Evolutionary conservation across 2,329 filamentous ascomycete genomes (phyloP).

Genomic region (Penicillium glabrum): DNA sequence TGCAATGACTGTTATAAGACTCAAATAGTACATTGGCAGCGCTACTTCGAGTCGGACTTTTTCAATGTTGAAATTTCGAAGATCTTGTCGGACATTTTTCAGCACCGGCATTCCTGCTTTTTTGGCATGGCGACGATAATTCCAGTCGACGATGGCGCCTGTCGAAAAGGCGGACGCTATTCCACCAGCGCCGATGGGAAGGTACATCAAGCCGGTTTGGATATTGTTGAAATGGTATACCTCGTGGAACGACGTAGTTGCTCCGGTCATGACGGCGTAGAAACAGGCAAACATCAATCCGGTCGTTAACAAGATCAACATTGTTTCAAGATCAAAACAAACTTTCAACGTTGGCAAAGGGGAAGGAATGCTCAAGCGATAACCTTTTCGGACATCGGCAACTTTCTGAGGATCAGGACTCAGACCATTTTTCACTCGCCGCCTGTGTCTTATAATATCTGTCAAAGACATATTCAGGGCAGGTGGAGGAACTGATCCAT

Average conservation of each 20-base stretch:
- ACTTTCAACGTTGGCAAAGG: slow-evolving; percentile 39
- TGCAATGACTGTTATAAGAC: slow-evolving; percentile 25
- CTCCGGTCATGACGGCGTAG: slow-evolving; percentile 47
- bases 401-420: slow-evolving; percentile 5
- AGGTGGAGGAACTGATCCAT: slow-evolving; percentile 34
- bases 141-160: slow-evolving; percentile 66
- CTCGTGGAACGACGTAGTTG: slow-evolving; percentile 47
- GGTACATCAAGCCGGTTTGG: slow-evolving; percentile 42
- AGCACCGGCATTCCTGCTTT: slow-evolving; percentile 62
- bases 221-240: slow-evolving; percentile 51
- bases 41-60: slow-evolving; percentile 35
- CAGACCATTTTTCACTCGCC: slow-evolving; percentile 15
- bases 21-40: slow-evolving; percentile 32
- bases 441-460: slow-evolving; percentile 21
- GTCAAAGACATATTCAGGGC: slow-evolving; percentile 23
- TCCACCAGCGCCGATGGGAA: slow-evolving; percentile 30
- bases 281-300: slow-evolving; percentile 49
- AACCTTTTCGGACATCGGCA: slow-evolving; percentile 11
- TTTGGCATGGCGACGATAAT: slow-evolving; percentile 67
- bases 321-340: slow-evolving; percentile 37
- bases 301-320: slow-evolving; percentile 38
- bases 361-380: slow-evolving; percentile 34
- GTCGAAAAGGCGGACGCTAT: slow-evolving; percentile 28
- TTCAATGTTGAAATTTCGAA: slow-evolving; percentile 52
- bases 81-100: slow-evolving; percentile 39